Percentiles rank a stretch among this genome's conserved stretches.
These are phyloP conservation scores for Trichoderma sp. DNA, from an alignment of 2,329 filamentous ascomycete genomes.

Conservation along the genomic window DNA sequence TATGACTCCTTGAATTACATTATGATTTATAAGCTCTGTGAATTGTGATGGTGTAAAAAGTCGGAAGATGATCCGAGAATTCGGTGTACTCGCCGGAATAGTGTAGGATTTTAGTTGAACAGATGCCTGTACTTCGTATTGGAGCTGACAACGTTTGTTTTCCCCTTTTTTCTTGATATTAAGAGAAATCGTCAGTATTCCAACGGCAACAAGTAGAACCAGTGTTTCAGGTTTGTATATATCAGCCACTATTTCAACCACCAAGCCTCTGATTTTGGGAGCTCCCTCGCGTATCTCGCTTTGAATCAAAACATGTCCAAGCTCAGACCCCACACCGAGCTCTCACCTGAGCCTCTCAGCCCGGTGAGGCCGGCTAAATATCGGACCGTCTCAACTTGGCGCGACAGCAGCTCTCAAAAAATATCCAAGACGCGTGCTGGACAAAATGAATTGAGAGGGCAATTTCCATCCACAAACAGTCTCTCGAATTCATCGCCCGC, in stretches of 20 bases:
- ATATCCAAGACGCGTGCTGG: constrained; percentile 25
- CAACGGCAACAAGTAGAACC: neutral
- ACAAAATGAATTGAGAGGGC: constrained; percentile 7
- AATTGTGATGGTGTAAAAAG: neutral
- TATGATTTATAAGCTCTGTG: neutral
- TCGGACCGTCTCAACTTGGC: constrained; percentile 16
- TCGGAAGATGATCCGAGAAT: neutral
- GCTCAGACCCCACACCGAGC: neutral
- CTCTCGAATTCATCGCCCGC: neutral
- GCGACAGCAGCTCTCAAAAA: constrained; percentile 23
- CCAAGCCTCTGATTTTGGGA: neutral
- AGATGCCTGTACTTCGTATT: neutral
- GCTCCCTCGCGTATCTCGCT: neutral
- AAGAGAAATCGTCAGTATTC: too few relatives aligned
- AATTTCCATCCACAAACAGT: constrained; percentile 4
- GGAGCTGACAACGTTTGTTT: neutral
- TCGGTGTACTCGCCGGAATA: neutral
- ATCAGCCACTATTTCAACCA: neutral
- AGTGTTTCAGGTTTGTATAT: neutral
- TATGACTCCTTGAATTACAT: neutral
- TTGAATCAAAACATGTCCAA: neutral
- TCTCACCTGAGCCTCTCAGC: neutral
- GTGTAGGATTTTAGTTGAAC: too few relatives aligned
- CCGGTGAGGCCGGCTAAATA: constrained; percentile 22
- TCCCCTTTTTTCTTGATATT: fast-evolving